phyloP scores from a whole-genome alignment of 306 rosid genomes.

The Prunus fruticosa region DNA sequence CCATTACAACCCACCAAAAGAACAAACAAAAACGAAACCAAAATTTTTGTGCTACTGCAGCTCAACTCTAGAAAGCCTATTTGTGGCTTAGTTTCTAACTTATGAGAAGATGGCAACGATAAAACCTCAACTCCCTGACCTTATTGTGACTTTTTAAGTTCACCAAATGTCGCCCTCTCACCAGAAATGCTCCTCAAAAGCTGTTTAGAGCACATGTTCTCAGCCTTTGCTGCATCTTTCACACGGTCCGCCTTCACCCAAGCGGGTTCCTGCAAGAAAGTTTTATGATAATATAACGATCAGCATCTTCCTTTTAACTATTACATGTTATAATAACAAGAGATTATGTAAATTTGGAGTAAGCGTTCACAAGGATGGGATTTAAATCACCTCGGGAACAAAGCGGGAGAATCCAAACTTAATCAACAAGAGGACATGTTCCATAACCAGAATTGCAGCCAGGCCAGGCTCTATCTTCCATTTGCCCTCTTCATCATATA shows the following conservation, averaged over 20 bases:
- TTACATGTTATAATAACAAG: background rate
- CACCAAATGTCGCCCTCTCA: slow-evolving; percentile 23
- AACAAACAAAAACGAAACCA: background rate
- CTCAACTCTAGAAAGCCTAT: background rate
- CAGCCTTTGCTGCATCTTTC: slow-evolving; percentile 62
- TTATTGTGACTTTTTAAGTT: slow-evolving; percentile 30
- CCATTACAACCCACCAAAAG: background rate
- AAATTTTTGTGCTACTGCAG: background rate
- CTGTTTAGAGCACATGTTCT: slow-evolving; percentile 69
- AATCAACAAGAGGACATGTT: slow-evolving; percentile 74
- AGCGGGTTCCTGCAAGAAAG: slow-evolving; percentile 78
- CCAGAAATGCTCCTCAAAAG: slow-evolving; percentile 74
- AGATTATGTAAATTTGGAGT: slow-evolving; percentile 4
- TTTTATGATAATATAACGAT: background rate
- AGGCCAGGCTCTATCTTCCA: slow-evolving; percentile 99
- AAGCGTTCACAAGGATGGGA: background rate
- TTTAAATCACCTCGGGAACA: slow-evolving; percentile 68
- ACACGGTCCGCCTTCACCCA: slow-evolving; percentile 90
- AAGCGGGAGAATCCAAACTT: slow-evolving; percentile 91
- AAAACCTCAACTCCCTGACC: background rate
- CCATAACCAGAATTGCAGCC: slow-evolving; percentile 87
- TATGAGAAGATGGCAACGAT: background rate
- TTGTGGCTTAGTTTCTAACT: background rate
- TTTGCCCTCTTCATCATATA: slow-evolving; percentile 85
- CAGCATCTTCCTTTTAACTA: background rate